Percentiles rank a stretch among this genome's conserved stretches.
phyloP scores from a whole-genome alignment of 208 protist species.

The Naegleria fowleri region DNA sequence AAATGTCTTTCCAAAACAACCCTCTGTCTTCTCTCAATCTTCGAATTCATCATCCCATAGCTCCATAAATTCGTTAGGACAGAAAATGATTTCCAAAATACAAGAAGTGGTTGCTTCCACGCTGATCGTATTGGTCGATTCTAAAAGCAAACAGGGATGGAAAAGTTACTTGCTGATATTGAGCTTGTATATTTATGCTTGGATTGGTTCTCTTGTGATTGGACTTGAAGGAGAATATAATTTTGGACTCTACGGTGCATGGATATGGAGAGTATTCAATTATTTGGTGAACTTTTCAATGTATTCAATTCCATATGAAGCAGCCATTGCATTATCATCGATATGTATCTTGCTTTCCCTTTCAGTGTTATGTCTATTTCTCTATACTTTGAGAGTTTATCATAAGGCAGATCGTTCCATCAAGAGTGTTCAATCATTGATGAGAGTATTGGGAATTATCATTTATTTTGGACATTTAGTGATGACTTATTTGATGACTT shows the following conservation, averaged over 20 bases:
- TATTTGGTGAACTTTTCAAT: background rate
- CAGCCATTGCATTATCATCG: background rate
- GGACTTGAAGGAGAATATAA: background rate
- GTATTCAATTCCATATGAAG: background rate
- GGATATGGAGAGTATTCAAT: background rate
- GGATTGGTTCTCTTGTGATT: background rate
- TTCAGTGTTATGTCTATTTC: background rate
- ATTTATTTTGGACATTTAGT: background rate
- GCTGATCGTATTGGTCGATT: background rate
- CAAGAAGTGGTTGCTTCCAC: too few species aligned
- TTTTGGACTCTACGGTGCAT: background rate
- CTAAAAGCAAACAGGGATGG: background rate
- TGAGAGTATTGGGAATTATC: background rate
- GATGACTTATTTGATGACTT: background rate
- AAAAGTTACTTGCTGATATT: background rate
- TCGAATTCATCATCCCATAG: too few species aligned
- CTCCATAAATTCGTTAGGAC: too few species aligned
- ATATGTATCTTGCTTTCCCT: background rate
- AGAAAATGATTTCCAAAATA: too few species aligned
- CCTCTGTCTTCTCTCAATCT: too few species aligned
- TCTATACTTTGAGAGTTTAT: background rate
- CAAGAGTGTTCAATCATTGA: background rate
- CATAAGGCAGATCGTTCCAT: background rate
- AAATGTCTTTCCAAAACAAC: too few species aligned
- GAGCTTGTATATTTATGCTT: background rate